Conservation (phyloP, 208 protist species). For the Wallacemonas sp. region DNA sequence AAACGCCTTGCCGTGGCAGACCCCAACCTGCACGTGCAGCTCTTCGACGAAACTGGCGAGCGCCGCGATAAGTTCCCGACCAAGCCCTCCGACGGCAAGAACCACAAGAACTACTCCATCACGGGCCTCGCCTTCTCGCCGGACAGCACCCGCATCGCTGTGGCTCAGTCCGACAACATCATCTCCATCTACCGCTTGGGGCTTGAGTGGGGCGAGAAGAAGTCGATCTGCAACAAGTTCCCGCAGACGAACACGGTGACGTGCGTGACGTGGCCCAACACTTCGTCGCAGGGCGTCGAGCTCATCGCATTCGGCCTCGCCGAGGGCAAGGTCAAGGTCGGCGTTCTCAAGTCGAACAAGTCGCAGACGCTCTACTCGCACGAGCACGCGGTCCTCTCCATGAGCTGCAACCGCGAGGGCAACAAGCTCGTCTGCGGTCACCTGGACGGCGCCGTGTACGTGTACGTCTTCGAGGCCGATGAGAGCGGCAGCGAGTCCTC, state of each 20-base stretch:
- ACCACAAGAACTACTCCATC: constrained; percentile 86
- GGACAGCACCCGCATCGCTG: constrained; percentile 94
- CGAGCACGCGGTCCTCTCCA: constrained; percentile 89
- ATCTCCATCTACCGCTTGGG: constrained; percentile 97
- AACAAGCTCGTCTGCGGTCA: constrained; percentile 92
- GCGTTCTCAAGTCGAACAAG: constrained; percentile 94
- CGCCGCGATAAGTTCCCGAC: constrained; percentile 95
- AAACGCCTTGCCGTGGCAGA: constrained; percentile 93
- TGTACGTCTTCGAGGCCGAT: constrained; percentile 91
- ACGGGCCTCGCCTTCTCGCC: constrained; percentile 95
- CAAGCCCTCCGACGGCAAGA: constrained; percentile 90
- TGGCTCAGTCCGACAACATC: constrained; percentile 97
- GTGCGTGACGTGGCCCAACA: constrained; percentile 93
- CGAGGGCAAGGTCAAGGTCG: constrained; percentile 96
- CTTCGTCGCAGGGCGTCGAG: constrained; percentile 88
- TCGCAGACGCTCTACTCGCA: constrained; percentile 92
- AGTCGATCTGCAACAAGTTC: constrained; percentile 98
- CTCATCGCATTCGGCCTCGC: constrained; percentile 93
- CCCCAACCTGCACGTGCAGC: constrained; percentile 83
- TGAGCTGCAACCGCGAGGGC: constrained; percentile 76
- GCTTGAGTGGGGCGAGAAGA: constrained; percentile 97
- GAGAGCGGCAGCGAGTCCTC: constrained; percentile 49
- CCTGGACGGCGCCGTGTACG: constrained; percentile 90
- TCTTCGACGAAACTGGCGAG: constrained; percentile 96
- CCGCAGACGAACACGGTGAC: constrained; percentile 88